A percentile compares a stretch with the other conserved stretches of the same genome.
These are phyloP conservation scores for Solanum dulcamara DNA, from an alignment of 257 asterid genomes.

Conservation along the genomic window DNA sequence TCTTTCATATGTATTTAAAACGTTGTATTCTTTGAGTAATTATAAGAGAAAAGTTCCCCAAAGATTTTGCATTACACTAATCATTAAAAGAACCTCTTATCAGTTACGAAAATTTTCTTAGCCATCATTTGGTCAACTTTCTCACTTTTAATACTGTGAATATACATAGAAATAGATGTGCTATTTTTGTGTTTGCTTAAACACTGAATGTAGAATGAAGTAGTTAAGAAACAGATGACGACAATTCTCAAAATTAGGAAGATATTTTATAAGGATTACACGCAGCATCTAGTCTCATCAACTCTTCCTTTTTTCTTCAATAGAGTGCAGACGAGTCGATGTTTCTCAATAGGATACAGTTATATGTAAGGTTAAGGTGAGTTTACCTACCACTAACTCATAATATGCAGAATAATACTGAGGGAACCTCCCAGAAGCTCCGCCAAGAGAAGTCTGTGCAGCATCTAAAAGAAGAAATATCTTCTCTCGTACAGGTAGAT, in stretches of 20 bases:
- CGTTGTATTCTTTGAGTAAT: neutral
- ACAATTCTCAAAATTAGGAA: neutral
- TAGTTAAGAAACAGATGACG: neutral
- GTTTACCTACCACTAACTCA: constrained; percentile 81
- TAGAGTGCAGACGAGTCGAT: neutral
- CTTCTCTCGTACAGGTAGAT: constrained; percentile 71
- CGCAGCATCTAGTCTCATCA: neutral
- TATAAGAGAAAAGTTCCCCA: neutral
- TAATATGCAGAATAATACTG: constrained; percentile 80
- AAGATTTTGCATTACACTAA: neutral
- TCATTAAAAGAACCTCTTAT: neutral
- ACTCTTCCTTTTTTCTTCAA: neutral
- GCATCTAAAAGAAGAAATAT: constrained; percentile 89
- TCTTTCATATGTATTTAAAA: neutral
- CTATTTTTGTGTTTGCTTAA: neutral
- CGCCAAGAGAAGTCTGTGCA: constrained; percentile 93
- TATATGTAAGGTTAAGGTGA: neutral
- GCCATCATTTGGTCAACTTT: neutral
- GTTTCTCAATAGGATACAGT: neutral
- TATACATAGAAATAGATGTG: neutral
- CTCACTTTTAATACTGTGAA: neutral
- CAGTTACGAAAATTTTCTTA: neutral
- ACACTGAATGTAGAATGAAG: neutral
- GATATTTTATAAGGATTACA: neutral
- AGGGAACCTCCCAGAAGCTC: constrained; percentile 88